These are phyloP conservation scores for Inga oerstediana DNA, from an alignment of 306 rosid species.

Conservation along the genomic window DNA sequence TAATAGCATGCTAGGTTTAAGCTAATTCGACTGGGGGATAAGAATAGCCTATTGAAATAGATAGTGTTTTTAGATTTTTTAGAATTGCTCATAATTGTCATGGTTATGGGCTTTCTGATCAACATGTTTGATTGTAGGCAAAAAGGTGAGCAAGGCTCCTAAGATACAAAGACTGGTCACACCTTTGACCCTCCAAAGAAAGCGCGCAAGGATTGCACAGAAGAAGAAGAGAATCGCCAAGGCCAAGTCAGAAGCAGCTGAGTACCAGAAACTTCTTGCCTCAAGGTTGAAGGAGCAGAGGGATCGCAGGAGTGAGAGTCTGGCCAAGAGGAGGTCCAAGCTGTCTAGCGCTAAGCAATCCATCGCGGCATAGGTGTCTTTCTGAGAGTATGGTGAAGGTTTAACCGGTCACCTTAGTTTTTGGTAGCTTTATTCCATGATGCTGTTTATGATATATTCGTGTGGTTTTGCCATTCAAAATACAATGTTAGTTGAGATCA, in stretches of 20 bases:
- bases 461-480: slow-evolving; percentile 10
- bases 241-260: slow-evolving; percentile 46
- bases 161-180: slow-evolving; percentile 31
- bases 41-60: not conserved
- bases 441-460: slow-evolving; percentile 1
- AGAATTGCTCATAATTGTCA: not conserved
- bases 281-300: slow-evolving; percentile 30
- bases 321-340: slow-evolving; percentile 44
- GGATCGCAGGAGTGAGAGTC: slow-evolving; percentile 36
- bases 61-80: not conserved
- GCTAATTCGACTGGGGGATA: not conserved
- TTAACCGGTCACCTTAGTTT: slow-evolving; percentile 26
- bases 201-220: slow-evolving; percentile 40
- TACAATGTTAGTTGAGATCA: not conserved
- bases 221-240: slow-evolving; percentile 49
- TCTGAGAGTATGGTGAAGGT: not conserved
- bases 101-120: not conserved
- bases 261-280: slow-evolving; percentile 46
- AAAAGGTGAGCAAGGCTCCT: slow-evolving; percentile 47
- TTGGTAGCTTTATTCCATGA: slow-evolving; percentile 31
- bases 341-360: slow-evolving; percentile 32
- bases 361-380: slow-evolving; percentile 24
- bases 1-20: not conserved
- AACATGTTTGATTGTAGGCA: slow-evolving; percentile 25
- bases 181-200: slow-evolving; percentile 44